Base-by-base conservation (phyloP, 768 basidiomycete species). In the Tylopilus rubrobrunneus region DNA sequence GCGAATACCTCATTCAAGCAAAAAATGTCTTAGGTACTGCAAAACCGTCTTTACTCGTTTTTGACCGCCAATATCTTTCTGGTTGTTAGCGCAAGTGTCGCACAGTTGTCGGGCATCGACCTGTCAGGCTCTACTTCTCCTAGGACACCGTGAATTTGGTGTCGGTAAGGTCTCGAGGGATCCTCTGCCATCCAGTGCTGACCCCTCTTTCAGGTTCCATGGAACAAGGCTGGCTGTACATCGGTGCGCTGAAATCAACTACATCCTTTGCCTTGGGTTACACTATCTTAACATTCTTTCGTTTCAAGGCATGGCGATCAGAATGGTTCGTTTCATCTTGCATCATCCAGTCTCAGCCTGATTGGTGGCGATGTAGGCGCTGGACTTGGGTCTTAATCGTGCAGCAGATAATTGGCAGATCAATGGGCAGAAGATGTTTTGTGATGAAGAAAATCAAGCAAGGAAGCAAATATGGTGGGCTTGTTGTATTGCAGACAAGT, bases 221-320 rank as follows among this genome's bases (percentile, higher is more conserved):
- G 86, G 86, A 89, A 56, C 85, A 89, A 65, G 89, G 87, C 1
- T 95, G 92, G 92, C 76, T 90, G 45, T 89, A 86, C 62, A 82
- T 86, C 57, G 88, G 88, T 85, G 52, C 43, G 62, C 52, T 58
- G 37, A 45, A 33, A 53, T 53, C 3, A 29, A 1, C 37, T 29
- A 27, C 7, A n/a, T 31, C 48, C 36, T 53, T 23, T 51, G 9
- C 28, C 40, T 41, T 37, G 14, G n/a, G 2, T 8, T 7, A 31
- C 29, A 31, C 4, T 7, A 31, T 31, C 6, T 17, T 45, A 19
- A 49, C 11, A 40, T 45, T 44, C 49, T 50, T 64, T 25, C 55
- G 28, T 36, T 40, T 23, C 9, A 60, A 78, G 85, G 85, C 36
- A 85, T 87, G 84, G 89, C 84, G 29, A 78, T 87, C 51, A 78